These are phyloP conservation scores for Trypanosoma vivax DNA, from an alignment of 208 protist genomes.

Conservation along the genomic window DNA sequence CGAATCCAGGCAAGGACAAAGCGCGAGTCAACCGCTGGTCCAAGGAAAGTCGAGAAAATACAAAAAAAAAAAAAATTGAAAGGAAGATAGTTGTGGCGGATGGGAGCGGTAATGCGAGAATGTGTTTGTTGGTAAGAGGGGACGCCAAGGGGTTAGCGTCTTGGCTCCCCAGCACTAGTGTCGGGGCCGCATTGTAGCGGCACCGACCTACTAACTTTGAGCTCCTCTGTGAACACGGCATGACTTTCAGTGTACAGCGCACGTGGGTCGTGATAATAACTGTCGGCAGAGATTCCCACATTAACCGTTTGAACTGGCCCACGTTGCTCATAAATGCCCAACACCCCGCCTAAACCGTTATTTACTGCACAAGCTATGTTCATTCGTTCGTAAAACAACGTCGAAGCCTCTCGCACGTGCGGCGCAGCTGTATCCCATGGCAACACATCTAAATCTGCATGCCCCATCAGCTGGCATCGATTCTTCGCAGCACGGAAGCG, in stretches of 20 bases:
- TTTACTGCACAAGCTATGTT: slow-evolving; percentile 5
- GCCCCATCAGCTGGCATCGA: slow-evolving; percentile 60
- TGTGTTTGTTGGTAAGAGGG: no score
- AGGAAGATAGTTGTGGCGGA: no score
- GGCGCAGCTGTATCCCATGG: slow-evolving; percentile 52
- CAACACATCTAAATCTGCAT: slow-evolving; percentile 70
- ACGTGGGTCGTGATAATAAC: slow-evolving; percentile 71
- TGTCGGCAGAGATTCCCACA: slow-evolving; percentile 51
- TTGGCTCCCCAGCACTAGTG: no score
- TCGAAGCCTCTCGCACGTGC: slow-evolving; percentile 54
- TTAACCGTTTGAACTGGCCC: slow-evolving; percentile 43
- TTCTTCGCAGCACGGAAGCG: slow-evolving; percentile 55
- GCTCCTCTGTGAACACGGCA: slow-evolving; percentile 77
- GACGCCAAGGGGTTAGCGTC: no score
- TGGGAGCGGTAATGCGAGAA: no score
- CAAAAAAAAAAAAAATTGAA: no score
- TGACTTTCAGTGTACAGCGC: slow-evolving; percentile 80
- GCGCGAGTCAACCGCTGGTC: no score
- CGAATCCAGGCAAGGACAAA: no score
- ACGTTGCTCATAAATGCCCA: slow-evolving; percentile 44
- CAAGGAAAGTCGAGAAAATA: no score
- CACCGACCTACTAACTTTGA: slow-evolving; percentile 42
- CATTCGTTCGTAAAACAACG: slow-evolving; percentile 49
- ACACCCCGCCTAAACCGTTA: not conserved
- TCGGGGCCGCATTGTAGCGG: no score